Base-by-base conservation (phyloP, 306 rosid genomes). In the Cucumis cinereus region DNA sequence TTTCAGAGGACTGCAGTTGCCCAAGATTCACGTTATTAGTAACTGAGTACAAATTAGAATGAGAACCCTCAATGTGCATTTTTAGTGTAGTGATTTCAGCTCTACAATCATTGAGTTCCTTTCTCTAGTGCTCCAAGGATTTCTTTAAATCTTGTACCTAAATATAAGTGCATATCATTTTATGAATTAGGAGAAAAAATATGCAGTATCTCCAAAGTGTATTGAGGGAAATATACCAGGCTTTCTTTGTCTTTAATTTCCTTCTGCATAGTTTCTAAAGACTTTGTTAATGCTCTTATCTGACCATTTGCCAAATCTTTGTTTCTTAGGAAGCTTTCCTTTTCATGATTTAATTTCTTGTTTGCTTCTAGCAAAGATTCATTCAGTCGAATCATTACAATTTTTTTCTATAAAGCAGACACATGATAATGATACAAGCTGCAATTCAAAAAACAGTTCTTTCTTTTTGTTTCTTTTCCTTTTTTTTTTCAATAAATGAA, bases 41-140 rank as follows among this genome's bases (percentile, higher is more conserved):
- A 53, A 77, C 77, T 33, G 79, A 78, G 85, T 77, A 81, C 70
- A 60, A 77, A 76, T 91, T 90, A 38, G 81, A 83, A 70, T 8
- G 67, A 83, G 88, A 92, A 69, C 90, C 96, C 79, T 84, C 96
- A 82, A 84, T 87, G 38, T 88, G 95, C 96, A 90, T 78, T 87
- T 92, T 94, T 86, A 94, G 86, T 26, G 96, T 86, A 64, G 93
- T 86, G 83, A 94, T 88, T 88, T 94, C 99, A 81, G 92, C 84
- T 86, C 91, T 86, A 80, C 96, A 90, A 64, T 82, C 92, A 88
- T 83, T 88, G 78, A 92, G 86, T 60, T 92, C 93, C 88, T 88
- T 88, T 68, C 96, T 87, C 81, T 87, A 91, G 80, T 47, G 84
- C 83, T 90, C 97, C 83, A 86, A 78, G 85, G 97, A 89, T 80